phyloP scores from a whole-genome alignment of 1,284 basidiomycete species.

The Microstroma glucosiphilum region DNA sequence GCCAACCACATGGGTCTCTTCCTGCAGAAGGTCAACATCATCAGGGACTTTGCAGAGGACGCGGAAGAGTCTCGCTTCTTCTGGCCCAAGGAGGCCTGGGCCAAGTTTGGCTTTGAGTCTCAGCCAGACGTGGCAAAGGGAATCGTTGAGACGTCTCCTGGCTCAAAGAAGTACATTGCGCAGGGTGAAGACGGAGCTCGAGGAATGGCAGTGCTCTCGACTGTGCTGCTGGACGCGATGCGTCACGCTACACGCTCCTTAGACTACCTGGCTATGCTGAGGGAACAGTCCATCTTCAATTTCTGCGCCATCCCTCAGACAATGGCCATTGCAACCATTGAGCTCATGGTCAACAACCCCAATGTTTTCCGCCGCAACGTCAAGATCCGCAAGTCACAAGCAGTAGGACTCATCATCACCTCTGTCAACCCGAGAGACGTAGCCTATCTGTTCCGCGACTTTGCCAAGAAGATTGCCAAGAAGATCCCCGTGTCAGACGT shows the following conservation, averaged over 20 bases:
- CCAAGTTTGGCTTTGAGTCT: slow-evolving; percentile 37
- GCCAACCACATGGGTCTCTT: slow-evolving; percentile 94
- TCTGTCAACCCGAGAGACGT: slow-evolving; percentile 90
- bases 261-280: slow-evolving; percentile 81
- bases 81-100: slow-evolving; percentile 94
- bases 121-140: slow-evolving; percentile 41
- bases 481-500: slow-evolving; percentile 76
- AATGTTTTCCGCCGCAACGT: slow-evolving; percentile 83
- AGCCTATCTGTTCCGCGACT: slow-evolving; percentile 77
- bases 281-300: slow-evolving; percentile 88
- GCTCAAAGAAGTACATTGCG: slow-evolving; percentile 23
- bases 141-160: slow-evolving; percentile 33
- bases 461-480: slow-evolving; percentile 73
- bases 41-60: slow-evolving; percentile 91
- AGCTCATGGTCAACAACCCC: slow-evolving; percentile 86
- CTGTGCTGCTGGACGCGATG: slow-evolving; percentile 84
- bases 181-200: slow-evolving; percentile 30
- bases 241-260: slow-evolving; percentile 76
- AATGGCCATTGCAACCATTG: slow-evolving; percentile 93
- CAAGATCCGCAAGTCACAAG: slow-evolving; percentile 89
- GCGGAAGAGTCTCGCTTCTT: slow-evolving; percentile 77
- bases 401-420: slow-evolving; percentile 76
- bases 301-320: slow-evolving; percentile 92
- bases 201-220: slow-evolving; percentile 55
- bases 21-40: slow-evolving; percentile 97